Conservation (phyloP, 2,329 filamentous ascomycete species). For the Colletotrichum cordylinicola region DNA sequence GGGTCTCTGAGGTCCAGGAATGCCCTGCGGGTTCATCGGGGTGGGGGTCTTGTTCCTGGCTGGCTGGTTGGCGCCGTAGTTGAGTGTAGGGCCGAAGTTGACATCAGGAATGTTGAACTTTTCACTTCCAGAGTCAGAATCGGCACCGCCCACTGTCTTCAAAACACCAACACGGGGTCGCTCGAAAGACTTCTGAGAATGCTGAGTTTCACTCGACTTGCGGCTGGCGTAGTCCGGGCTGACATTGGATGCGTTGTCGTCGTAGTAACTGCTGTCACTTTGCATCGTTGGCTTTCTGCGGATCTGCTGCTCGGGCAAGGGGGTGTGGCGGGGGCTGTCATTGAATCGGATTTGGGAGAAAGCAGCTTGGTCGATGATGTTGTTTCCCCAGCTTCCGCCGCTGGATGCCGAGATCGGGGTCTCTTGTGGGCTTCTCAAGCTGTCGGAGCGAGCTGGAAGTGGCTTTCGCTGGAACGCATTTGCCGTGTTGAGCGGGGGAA, state of each 20-base stretch:
- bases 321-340: constrained; percentile 25
- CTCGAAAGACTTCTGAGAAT: constrained; percentile 56
- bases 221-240: constrained; percentile 82
- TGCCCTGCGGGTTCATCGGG: constrained; percentile 26
- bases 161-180: constrained; percentile 79
- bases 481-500: constrained; percentile 25
- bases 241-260: constrained; percentile 68
- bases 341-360: constrained; percentile 50
- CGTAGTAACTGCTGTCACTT: constrained; percentile 55
- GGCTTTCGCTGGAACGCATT: constrained; percentile 57
- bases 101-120: constrained; percentile 70
- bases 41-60: constrained; percentile 36
- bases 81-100: constrained; percentile 86
- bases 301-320: constrained; percentile 26
- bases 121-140: constrained; percentile 26
- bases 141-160: constrained; percentile 73
- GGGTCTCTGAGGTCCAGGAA: constrained; percentile 28
- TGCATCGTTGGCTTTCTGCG: constrained; percentile 35
- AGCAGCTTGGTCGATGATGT: constrained; percentile 52
- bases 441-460: constrained; percentile 47
- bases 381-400: constrained; percentile 42
- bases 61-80: constrained; percentile 55
- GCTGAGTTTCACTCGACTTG: constrained; percentile 51
- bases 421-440: constrained; percentile 33
- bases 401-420: constrained; percentile 42